phyloP scores from a whole-genome alignment of 805 yeast species.

The Ascoidea rubescens region DNA sequence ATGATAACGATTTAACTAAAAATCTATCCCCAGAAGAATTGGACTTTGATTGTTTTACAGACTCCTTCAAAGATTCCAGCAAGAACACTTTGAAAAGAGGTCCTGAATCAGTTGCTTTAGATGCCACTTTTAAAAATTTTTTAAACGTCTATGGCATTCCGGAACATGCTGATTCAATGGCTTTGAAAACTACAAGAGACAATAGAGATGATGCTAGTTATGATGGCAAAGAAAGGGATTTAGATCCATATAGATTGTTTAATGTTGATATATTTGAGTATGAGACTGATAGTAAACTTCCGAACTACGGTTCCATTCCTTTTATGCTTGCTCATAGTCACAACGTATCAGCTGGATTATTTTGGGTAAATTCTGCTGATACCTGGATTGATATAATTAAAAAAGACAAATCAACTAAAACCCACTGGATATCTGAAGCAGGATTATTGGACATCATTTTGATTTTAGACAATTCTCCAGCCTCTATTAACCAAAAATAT shows the following conservation, averaged over 20 bases:
- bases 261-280: conserved; percentile 96
- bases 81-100: conserved; percentile 62
- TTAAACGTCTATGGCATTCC: conserved; percentile 84
- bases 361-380: conserved; percentile 91
- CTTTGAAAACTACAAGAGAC: conserved; percentile 52
- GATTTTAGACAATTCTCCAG: conserved; percentile 46
- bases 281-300: conserved; percentile 64
- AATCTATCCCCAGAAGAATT: conserved; percentile 46
- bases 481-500: conserved; percentile 43
- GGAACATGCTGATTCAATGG: conserved; percentile 79
- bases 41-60: conserved; percentile 53
- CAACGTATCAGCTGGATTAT: conserved; percentile 52
- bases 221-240: conserved; percentile 5
- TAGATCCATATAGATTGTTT: conserved; percentile 74
- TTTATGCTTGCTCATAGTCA: conserved; percentile 59
- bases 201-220: neutral
- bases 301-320: conserved; percentile 95
- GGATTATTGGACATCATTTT: conserved; percentile 71
- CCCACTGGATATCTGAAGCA: conserved; percentile 93
- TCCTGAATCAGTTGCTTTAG: conserved; percentile 82
- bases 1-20: conserved; percentile 18
- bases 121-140: conserved; percentile 49
- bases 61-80: conserved; percentile 52
- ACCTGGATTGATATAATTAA: conserved; percentile 69
- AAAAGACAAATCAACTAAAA: conserved; percentile 19